Evolutionary conservation across 139 green algal species (phyloP), one percentile per base, ranked within the genome.

Genomic region (Haematococcus sp.): DNA sequence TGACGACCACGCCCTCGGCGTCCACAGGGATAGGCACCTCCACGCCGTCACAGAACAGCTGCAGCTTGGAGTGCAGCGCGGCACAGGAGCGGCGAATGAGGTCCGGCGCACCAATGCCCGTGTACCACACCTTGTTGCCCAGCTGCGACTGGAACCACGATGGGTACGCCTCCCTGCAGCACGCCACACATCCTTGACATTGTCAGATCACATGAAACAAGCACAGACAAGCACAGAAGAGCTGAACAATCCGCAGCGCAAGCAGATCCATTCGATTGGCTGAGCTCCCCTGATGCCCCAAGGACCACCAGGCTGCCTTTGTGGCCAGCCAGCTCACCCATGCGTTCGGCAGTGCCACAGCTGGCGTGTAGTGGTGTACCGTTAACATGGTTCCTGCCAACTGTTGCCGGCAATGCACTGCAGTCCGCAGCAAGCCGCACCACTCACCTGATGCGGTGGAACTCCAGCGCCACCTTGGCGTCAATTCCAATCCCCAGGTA

Each of bases 401-500:
- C n/a, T n/a, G n/a, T n/a, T n/a, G n/a, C n/a, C n/a, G n/a, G n/a
- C n/a, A n/a, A n/a, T n/a, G n/a, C n/a, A n/a, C n/a, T n/a, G n/a
- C n/a, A n/a, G n/a, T n/a, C n/a, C n/a, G n/a, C n/a, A n/a, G n/a
- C n/a, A n/a, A n/a, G n/a, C n/a, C n/a, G 55, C 19, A 63, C 20
- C 5, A 20, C 55, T 4, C 16, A 58, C 64, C 64, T 72, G n/a
- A 52, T 63, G 27, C 15, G 16, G 68, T 97, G 91, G 65, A 97
- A 94, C 43, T 93, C 82, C 33, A 95, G 76, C 17, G 88, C 82
- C 61, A 87, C 89, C 78, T 92, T 89, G 51, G 88, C 88, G 70
- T 96, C 91, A 15, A 93, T 84, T 19, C 91, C 25, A 13, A 96
- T 76, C n/a, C 91, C 91, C 52, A 95, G 40, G 79, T 95, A 95